A percentile compares a stretch with the other conserved stretches of the same genome.
phyloP scores from a whole-genome alignment of 345 rosid genomes.

The Cardamine chenopodiifolia region DNA sequence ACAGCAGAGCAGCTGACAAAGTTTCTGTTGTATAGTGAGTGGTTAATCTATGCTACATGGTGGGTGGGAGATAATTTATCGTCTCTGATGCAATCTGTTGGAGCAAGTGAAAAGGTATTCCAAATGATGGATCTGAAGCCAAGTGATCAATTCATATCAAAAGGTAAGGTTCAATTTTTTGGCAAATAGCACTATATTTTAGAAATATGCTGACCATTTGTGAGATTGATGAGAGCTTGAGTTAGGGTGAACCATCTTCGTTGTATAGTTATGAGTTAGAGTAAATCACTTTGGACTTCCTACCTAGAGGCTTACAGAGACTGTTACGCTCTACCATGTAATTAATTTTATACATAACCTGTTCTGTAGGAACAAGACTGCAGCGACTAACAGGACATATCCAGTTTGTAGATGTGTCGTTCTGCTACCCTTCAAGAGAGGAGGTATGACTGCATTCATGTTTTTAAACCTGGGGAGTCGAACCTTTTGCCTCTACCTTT shows the following conservation, averaged over 20 bases:
- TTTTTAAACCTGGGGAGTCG: not conserved
- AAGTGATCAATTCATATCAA: slow-evolving; percentile 70
- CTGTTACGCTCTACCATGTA: slow-evolving; percentile 19
- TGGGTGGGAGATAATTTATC: slow-evolving; percentile 96
- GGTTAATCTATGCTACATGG: slow-evolving; percentile 97
- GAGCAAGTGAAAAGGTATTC: slow-evolving; percentile 98
- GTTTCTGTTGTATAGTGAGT: slow-evolving; percentile 91
- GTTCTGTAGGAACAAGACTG: slow-evolving; percentile 56
- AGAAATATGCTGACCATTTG: slow-evolving; percentile 12
- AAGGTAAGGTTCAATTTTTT: slow-evolving; percentile 59
- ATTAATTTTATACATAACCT: slow-evolving; percentile 21
- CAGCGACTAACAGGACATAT: slow-evolving; percentile 63
- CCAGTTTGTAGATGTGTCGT: slow-evolving; percentile 67
- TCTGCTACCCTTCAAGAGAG: slow-evolving; percentile 67
- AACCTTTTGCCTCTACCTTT: slow-evolving; percentile 13
- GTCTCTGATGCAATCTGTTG: slow-evolving; percentile 91
- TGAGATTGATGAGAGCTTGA: slow-evolving; percentile 22
- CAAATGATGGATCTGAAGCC: slow-evolving; percentile 93
- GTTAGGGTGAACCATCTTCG: slow-evolving; percentile 12
- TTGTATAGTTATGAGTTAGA: too few species aligned
- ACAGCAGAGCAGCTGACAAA: slow-evolving; percentile 95
- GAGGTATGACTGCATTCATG: slow-evolving; percentile 50
- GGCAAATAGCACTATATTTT: slow-evolving; percentile 8
- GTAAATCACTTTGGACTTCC: slow-evolving; percentile 14
- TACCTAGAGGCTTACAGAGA: slow-evolving; percentile 18